Evolutionary conservation across 140 eudicot genomes (phyloP).

Genomic region (Senecio squalidus): DNA sequence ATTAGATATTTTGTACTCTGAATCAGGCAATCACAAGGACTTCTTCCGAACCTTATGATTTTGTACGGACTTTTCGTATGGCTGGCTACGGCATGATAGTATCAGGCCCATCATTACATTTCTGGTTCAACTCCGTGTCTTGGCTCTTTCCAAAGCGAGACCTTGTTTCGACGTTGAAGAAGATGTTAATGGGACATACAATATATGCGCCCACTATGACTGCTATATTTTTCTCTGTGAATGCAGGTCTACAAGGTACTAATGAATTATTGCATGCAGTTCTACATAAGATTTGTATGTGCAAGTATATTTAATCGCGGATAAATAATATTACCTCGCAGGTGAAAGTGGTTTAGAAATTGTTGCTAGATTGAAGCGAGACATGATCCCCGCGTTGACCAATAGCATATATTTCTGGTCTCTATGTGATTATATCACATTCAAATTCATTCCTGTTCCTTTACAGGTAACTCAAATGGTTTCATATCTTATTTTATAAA

Average conservation of each 20-base stretch:
- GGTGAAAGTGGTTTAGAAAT: conserved; percentile 79
- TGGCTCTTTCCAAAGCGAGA: conserved; percentile 66
- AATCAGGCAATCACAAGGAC: conserved; percentile 44
- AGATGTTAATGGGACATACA: conserved; percentile 71
- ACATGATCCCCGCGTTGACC: conserved; percentile 71
- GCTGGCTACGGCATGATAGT: conserved; percentile 83
- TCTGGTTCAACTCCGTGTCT: conserved; percentile 78
- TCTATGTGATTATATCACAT: conserved; percentile 82
- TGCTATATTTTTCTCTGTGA: conserved; percentile 64
- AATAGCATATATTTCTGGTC: conserved; percentile 96
- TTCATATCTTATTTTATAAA: too few relatives aligned
- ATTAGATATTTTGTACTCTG: background rate
- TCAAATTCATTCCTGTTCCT: conserved; percentile 90
- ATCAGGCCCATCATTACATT: conserved; percentile 81
- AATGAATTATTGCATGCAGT: background rate
- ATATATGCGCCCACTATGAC: conserved; percentile 74
- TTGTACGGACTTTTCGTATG: conserved; percentile 67
- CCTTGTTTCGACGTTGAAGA: conserved; percentile 53
- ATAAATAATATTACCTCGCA: conserved; percentile 13
- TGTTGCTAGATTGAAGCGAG: conserved; percentile 75
- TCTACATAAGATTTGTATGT: background rate
- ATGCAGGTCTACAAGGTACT: conserved; percentile 81
- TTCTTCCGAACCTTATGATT: conserved; percentile 54
- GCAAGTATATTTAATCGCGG: background rate
- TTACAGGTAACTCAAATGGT: conserved; percentile 95